A percentile compares a stretch with the other conserved stretches of the same genome.
phyloP scores from a whole-genome alignment of 2,329 filamentous ascomycete species.

The Monosporascus cannonballus region DNA sequence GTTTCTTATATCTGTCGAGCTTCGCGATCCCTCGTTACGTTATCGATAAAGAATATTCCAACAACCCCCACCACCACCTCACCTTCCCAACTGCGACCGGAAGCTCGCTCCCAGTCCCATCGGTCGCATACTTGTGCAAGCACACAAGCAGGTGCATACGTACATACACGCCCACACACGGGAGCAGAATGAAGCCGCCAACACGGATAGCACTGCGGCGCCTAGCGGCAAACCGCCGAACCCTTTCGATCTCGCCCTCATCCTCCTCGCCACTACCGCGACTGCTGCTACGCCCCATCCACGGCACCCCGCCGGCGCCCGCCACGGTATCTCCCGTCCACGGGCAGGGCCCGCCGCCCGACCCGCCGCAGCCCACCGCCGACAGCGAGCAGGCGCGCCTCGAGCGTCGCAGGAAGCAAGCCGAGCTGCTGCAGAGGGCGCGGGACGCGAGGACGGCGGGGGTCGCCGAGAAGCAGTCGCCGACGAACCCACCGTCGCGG shows the following conservation, averaged over 20 bases:
- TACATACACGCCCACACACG: background rate
- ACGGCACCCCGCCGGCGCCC: slow-evolving; percentile 27
- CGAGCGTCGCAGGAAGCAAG: slow-evolving; percentile 47
- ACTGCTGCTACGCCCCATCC: slow-evolving; percentile 13
- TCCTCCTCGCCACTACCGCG: slow-evolving; percentile 19
- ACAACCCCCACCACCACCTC: background rate
- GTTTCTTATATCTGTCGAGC: too few species aligned
- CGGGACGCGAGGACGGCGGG: slow-evolving; percentile 36
- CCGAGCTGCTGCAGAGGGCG: slow-evolving; percentile 47
- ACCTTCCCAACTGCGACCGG: too few species aligned
- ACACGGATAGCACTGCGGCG: slow-evolving; percentile 33
- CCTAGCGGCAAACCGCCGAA: slow-evolving; percentile 16
- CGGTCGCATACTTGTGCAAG: too few species aligned
- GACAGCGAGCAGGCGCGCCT: slow-evolving; percentile 33
- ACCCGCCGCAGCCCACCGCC: slow-evolving; percentile 41
- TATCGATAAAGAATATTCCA: slow-evolving; percentile 1
- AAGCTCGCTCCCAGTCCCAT: too few species aligned
- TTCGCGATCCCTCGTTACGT: background rate
- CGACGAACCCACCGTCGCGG: background rate
- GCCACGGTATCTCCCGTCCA: slow-evolving; percentile 47
- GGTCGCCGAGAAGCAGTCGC: background rate
- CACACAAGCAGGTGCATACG: background rate
- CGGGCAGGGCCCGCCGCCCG: slow-evolving; percentile 54
- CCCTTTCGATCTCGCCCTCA: slow-evolving; percentile 12
- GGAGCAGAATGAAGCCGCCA: slow-evolving; percentile 34